A percentile compares a stretch with the other conserved stretches of the same genome.
phyloP scores from a whole-genome alignment of 768 basidiomycete genomes.

The Trametes gibbosa region DNA sequence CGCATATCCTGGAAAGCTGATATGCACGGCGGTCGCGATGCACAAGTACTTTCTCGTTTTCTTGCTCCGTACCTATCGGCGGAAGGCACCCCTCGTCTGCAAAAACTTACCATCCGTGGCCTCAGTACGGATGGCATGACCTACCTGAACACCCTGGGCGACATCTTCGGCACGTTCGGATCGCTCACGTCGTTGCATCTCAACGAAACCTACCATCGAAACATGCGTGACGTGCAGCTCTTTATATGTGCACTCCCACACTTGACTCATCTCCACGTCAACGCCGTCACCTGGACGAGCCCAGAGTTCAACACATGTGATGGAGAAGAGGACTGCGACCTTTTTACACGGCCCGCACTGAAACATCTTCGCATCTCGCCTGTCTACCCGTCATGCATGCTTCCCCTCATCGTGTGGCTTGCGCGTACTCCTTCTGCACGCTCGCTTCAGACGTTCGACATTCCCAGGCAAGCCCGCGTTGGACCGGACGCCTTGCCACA shows the following conservation, averaged over 20 bases:
- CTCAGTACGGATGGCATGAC: slow-evolving; percentile 1
- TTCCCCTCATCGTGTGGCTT: slow-evolving; percentile 4
- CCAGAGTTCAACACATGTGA: not conserved
- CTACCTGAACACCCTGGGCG: not conserved
- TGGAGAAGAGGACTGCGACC: not conserved
- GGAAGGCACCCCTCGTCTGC: not conserved
- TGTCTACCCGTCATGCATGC: slow-evolving; percentile 6
- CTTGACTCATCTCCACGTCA: slow-evolving; percentile 1
- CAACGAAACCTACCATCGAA: not conserved
- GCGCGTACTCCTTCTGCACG: slow-evolving; percentile 1
- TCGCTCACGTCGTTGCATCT: slow-evolving; percentile 7
- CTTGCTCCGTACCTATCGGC: slow-evolving; percentile 8
- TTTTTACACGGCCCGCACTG: not conserved
- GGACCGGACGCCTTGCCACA: not conserved
- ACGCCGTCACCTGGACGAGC: slow-evolving; percentile 8
- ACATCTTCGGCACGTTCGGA: not conserved
- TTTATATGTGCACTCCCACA: slow-evolving; percentile 6
- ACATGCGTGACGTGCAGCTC: slow-evolving; percentile 6
- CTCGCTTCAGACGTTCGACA: not conserved
- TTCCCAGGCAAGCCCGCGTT: slow-evolving; percentile 1
- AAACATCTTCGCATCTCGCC: slow-evolving; percentile 2
- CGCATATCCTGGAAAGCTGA: slow-evolving; percentile 8
- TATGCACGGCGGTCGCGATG: slow-evolving; percentile 3
- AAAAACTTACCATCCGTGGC: slow-evolving; percentile 5
- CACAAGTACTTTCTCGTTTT: not conserved